phyloP scores from a whole-genome alignment of 2,329 filamentous ascomycete genomes.

The Xylariaceae sp. region DNA sequence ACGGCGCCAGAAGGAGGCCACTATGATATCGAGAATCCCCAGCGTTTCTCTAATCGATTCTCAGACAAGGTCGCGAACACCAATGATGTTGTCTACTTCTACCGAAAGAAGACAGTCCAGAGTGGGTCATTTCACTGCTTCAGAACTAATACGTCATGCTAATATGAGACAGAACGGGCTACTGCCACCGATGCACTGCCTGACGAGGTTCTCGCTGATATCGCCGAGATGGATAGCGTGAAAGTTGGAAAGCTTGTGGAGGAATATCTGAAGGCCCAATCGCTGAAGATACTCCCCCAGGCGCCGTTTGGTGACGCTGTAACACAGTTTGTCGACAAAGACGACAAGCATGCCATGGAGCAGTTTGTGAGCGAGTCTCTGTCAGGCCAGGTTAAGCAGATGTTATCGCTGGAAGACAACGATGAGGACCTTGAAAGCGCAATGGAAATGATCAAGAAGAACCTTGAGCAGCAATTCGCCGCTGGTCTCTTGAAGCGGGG shows the following conservation, averaged over 20 bases:
- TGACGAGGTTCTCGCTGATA: conserved; percentile 66
- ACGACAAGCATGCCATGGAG: conserved; percentile 92
- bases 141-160: conserved; percentile 13
- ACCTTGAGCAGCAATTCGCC: conserved; percentile 73
- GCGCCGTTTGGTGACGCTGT: conserved; percentile 94
- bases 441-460: conserved; percentile 74
- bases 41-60: conserved; percentile 93
- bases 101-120: conserved; percentile 78
- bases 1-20: conserved; percentile 82
- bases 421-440: conserved; percentile 73
- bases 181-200: conserved; percentile 62
- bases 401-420: conserved; percentile 69
- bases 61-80: conserved; percentile 89
- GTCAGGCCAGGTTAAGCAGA: conserved; percentile 70
- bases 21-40: conserved; percentile 93
- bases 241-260: conserved; percentile 89
- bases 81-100: conserved; percentile 91
- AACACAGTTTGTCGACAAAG: conserved; percentile 89
- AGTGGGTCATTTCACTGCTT: conserved; percentile 44
- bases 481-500: conserved; percentile 63
- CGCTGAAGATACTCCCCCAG: conserved; percentile 89
- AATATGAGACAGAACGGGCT: conserved; percentile 35
- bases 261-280: conserved; percentile 89
- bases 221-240: conserved; percentile 72
- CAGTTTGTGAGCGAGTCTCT: conserved; percentile 77